Percentiles rank a stretch among this genome's conserved stretches.
phyloP scores from a whole-genome alignment of 352 stramenopile genomes.

The Globisporangium cylindrosporum region DNA sequence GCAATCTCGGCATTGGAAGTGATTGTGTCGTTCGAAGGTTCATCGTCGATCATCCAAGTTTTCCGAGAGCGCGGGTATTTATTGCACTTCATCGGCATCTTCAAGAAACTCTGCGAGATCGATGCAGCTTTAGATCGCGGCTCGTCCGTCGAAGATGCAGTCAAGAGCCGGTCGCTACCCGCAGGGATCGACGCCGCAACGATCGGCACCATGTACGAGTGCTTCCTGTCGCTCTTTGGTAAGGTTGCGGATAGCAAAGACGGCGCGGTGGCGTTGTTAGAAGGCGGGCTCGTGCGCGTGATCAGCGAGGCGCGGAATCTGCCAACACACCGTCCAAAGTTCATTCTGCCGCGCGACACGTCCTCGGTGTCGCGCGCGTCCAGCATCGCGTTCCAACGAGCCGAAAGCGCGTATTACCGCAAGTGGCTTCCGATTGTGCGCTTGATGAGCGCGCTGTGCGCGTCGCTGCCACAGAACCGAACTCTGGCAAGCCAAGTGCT shows the following conservation, averaged over 20 bases:
- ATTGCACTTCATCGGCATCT: constrained; percentile 77
- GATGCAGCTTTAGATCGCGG: constrained; percentile 56
- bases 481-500: constrained; percentile 57
- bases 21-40: constrained; percentile 50
- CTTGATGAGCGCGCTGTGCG: constrained; percentile 53
- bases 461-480: constrained; percentile 67
- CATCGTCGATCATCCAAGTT: constrained; percentile 44
- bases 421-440: constrained; percentile 79
- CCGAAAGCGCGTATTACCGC: constrained; percentile 61
- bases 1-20: constrained; percentile 71
- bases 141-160: constrained; percentile 28
- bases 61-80: constrained; percentile 78
- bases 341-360: constrained; percentile 42
- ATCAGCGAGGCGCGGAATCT: constrained; percentile 60
- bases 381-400: constrained; percentile 51
- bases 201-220: constrained; percentile 80
- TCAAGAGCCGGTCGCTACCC: constrained; percentile 43
- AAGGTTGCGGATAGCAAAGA: constrained; percentile 58
- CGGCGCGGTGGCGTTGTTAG: constrained; percentile 62
- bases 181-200: constrained; percentile 57
- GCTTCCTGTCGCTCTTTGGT: constrained; percentile 77
- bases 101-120: constrained; percentile 70
- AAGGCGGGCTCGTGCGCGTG: constrained; percentile 69
- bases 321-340: constrained; percentile 63
- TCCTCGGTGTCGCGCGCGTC: constrained; percentile 28